phyloP scores from a whole-genome alignment of 345 rosid species.

The Pistacia vera region DNA sequence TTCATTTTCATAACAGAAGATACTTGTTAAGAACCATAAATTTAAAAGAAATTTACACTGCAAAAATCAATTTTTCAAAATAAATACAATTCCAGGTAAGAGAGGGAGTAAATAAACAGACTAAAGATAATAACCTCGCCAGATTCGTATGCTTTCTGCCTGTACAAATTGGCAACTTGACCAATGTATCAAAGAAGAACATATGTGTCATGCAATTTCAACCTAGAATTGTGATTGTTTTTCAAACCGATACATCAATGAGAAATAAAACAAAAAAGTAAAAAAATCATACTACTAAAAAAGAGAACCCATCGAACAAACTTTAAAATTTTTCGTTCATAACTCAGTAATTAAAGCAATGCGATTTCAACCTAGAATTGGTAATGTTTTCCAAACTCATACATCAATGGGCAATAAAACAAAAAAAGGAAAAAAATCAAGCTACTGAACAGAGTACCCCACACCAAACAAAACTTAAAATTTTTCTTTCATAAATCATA shows the following conservation, averaged over 20 bases:
- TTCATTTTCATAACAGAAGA: not conserved
- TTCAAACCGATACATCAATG: not conserved
- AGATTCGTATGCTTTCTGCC: constrained; percentile 48
- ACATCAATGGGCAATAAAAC: not conserved
- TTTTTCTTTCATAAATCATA: not conserved
- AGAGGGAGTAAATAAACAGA: not conserved
- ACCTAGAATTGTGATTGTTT: constrained; percentile 31
- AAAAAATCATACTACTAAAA: not conserved
- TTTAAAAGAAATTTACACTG: not conserved
- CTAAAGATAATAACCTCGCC: constrained; percentile 48
- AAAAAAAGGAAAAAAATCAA: too few relatives aligned
- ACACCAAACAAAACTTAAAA: not conserved
- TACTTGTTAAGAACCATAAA: not conserved
- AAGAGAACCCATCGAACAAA: not conserved
- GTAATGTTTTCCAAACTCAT: not conserved
- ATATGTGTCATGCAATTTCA: constrained; percentile 49
- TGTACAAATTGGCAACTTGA: constrained; percentile 58
- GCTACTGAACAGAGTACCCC: too few relatives aligned
- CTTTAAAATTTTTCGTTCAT: too few relatives aligned
- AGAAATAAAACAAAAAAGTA: not conserved
- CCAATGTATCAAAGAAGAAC: constrained; percentile 70
- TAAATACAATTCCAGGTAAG: not conserved
- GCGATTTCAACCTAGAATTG: too few relatives aligned
- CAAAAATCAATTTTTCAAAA: not conserved
- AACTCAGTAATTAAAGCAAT: too few relatives aligned